A percentile compares a stretch with the other conserved stretches of the same genome.
phyloP scores from a whole-genome alignment of 371 early-diverging fungal species.

The Phascolomyces articulosus region DNA sequence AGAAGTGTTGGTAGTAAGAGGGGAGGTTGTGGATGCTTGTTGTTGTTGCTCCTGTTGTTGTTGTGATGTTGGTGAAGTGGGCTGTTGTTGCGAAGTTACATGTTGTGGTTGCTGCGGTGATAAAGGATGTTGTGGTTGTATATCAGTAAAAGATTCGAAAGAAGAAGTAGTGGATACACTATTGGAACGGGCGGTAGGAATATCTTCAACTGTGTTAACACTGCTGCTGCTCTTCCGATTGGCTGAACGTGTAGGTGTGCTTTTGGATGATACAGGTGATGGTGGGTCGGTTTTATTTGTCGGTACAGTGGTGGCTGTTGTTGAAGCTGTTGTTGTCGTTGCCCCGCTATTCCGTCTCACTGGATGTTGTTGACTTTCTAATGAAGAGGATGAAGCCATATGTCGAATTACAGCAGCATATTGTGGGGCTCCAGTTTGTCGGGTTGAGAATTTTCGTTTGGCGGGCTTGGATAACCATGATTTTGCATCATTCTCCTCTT shows the following conservation, averaged over 20 bases:
- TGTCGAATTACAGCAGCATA: conserved; percentile 13
- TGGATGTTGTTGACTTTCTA: conserved; percentile 7
- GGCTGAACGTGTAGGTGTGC: conserved; percentile 23
- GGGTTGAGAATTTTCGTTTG: conserved; percentile 26
- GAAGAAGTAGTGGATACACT: conserved; percentile 12
- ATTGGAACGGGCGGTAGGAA: neutral
- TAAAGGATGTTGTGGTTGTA: neutral
- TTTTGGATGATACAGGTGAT: conserved; percentile 25
- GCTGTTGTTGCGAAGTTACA: no score
- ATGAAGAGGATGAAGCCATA: conserved; percentile 14
- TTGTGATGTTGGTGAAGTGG: neutral
- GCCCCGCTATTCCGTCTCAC: neutral
- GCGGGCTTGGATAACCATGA: conserved; percentile 25
- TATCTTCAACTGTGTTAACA: neutral
- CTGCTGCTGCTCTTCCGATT: conserved; percentile 11
- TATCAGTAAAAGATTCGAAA: conserved; percentile 3
- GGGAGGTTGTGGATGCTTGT: neutral
- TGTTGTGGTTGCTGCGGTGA: no score
- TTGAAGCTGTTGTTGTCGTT: neutral
- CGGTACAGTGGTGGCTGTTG: neutral
- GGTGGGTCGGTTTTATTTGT: conserved; percentile 11
- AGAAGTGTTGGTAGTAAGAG: neutral
- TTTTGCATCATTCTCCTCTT: conserved; percentile 13
- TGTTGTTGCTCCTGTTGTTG: conserved; percentile 1
- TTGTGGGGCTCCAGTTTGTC: neutral